Evolutionary conservation across 805 yeast genomes (phyloP).

Genomic region (Ogataea pignaliae): DNA sequence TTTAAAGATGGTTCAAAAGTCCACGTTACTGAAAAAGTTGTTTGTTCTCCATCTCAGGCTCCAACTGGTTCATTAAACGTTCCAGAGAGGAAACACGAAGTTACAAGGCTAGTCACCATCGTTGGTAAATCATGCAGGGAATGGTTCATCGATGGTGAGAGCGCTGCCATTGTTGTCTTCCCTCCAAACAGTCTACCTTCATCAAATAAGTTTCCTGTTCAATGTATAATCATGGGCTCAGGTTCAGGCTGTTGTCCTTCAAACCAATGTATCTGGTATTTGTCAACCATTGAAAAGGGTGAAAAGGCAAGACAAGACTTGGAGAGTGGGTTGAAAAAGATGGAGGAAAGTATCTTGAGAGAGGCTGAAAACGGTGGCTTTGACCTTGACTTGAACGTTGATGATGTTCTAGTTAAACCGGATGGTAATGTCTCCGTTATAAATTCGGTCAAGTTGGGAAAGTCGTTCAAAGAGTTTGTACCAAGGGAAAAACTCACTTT

Average conservation of each 20-base stretch:
- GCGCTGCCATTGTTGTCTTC: constrained; percentile 84
- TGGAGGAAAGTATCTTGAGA: constrained; percentile 76
- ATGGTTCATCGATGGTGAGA: constrained; percentile 86
- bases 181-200: constrained; percentile 78
- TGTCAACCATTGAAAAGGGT: constrained; percentile 71
- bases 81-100: constrained; percentile 45
- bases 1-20: constrained; percentile 74
- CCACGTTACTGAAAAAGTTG: constrained; percentile 72
- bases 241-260: constrained; percentile 82
- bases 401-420: constrained; percentile 47
- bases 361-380: constrained; percentile 64
- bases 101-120: constrained; percentile 74
- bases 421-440: constrained; percentile 62
- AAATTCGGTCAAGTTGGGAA: constrained; percentile 81
- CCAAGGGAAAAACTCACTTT: constrained; percentile 70
- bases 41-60: constrained; percentile 69
- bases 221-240: constrained; percentile 81
- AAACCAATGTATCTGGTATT: constrained; percentile 90
- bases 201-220: constrained; percentile 69
- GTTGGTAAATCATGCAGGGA: constrained; percentile 85
- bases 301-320: constrained; percentile 70
- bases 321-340: constrained; percentile 71
- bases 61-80: constrained; percentile 38
- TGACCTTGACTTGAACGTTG: constrained; percentile 47
- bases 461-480: constrained; percentile 77